A percentile compares a stretch with the other conserved stretches of the same genome.
Conservation (phyloP, 2,329 filamentous ascomycete genomes). For the Hysterium pulicare region DNA sequence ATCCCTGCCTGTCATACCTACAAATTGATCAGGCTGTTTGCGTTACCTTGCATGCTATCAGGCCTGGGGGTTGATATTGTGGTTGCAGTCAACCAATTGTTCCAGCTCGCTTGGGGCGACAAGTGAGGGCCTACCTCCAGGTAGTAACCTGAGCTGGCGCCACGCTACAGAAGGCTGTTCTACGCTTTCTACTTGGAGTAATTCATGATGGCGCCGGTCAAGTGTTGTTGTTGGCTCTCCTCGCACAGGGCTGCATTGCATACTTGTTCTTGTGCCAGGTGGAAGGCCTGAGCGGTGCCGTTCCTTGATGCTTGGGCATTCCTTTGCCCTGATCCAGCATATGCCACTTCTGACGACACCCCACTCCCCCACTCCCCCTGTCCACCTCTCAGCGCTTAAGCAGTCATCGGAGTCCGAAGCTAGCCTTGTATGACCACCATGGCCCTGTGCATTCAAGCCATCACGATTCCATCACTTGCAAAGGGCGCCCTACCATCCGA, state of each 20-base stretch:
- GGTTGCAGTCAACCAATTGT: constrained; percentile 4
- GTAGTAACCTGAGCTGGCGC: constrained; percentile 6
- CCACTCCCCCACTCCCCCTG: neutral
- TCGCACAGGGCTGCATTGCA: constrained; percentile 12
- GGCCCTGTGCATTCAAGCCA: too few relatives aligned
- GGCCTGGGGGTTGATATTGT: constrained; percentile 3
- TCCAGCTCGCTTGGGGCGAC: neutral
- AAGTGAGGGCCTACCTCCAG: constrained; percentile 9
- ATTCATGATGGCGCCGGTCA: too few relatives aligned
- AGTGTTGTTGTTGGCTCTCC: too few relatives aligned
- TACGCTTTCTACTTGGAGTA: too few relatives aligned
- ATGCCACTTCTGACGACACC: neutral
- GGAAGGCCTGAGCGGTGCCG: too few relatives aligned
- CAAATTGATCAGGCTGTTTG: constrained; percentile 13
- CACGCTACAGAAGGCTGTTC: neutral
- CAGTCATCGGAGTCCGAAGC: constrained; percentile 29
- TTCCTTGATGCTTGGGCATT: too few relatives aligned
- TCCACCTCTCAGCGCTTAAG: constrained; percentile 15
- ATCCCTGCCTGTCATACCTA: constrained; percentile 11
- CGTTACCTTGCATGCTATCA: constrained; percentile 7
- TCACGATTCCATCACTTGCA: neutral
- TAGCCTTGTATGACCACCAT: constrained; percentile 4
- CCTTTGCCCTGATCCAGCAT: too few relatives aligned
- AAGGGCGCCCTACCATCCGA: neutral
- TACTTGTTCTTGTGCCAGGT: neutral